phyloP scores from a whole-genome alignment of 257 asterid species.

The Penstemon eatonii region DNA sequence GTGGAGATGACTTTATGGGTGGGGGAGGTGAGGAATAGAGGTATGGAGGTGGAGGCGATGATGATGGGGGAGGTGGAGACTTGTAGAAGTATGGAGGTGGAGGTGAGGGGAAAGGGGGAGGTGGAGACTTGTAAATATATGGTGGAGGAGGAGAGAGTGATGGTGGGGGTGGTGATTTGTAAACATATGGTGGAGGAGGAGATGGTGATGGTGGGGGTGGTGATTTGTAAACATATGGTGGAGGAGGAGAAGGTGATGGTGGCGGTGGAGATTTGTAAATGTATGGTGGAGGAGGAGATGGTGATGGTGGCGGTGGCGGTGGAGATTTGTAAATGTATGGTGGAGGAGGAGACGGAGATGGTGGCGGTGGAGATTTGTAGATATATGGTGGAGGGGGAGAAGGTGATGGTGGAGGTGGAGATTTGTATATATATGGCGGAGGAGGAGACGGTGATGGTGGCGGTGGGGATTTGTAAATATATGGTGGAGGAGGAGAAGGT shows the following conservation, averaged over 20 bases:
- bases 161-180: slow-evolving; percentile 30
- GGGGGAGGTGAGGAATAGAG: slow-evolving; percentile 55
- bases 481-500: slow-evolving; percentile 19
- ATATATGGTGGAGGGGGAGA: neutral
- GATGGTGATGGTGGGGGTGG: slow-evolving; percentile 23
- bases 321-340: slow-evolving; percentile 29
- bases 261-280: too few species aligned
- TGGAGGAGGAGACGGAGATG: slow-evolving; percentile 15
- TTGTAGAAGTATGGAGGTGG: too few species aligned
- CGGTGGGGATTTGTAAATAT: slow-evolving; percentile 25
- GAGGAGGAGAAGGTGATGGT: neutral
- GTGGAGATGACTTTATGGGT: slow-evolving; percentile 48
- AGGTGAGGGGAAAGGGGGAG: neutral
- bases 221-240: slow-evolving; percentile 4
- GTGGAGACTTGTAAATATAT: slow-evolving; percentile 16
- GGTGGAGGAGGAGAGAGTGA: slow-evolving; percentile 15
- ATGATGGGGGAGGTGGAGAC: too few species aligned
- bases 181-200: slow-evolving; percentile 23
- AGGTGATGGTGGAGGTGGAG: slow-evolving; percentile 29
- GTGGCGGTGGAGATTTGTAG: slow-evolving; percentile 5
- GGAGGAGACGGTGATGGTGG: slow-evolving; percentile 27
- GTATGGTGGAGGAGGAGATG: too few species aligned
- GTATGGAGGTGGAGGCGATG: slow-evolving; percentile 23
- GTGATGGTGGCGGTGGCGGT: slow-evolving; percentile 21
- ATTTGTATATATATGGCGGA: slow-evolving; percentile 3